A percentile compares a stretch with the other conserved stretches of the same genome.
Evolutionary conservation across 2,329 filamentous ascomycete species (phyloP).

Genomic region (Truncatella angustata): DNA sequence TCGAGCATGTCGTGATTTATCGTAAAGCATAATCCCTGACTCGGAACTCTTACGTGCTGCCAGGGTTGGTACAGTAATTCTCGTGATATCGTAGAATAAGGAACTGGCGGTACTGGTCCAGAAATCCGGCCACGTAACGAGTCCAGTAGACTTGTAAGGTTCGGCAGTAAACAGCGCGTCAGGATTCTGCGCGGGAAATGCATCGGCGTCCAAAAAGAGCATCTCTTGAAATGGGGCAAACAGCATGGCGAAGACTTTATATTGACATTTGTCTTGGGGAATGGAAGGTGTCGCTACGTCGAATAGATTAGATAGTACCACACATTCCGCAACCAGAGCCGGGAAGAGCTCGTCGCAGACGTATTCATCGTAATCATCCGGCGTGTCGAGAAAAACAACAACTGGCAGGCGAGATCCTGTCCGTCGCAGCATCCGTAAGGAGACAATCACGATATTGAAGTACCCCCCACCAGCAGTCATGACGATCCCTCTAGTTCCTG

Average conservation of each 20-base stretch:
- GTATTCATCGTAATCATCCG: slow-evolving; percentile 25
- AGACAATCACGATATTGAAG: slow-evolving; percentile 47
- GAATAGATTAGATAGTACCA: slow-evolving; percentile 28
- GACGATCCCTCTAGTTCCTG: slow-evolving; percentile 43
- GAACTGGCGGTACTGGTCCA: slow-evolving; percentile 42
- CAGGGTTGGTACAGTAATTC: slow-evolving; percentile 27
- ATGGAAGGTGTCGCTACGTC: slow-evolving; percentile 16
- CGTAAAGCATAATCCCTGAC: slow-evolving; percentile 46
- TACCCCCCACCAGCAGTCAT: slow-evolving; percentile 46
- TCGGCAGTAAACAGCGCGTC: slow-evolving; percentile 46
- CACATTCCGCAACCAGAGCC: slow-evolving; percentile 29
- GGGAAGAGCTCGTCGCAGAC: slow-evolving; percentile 30
- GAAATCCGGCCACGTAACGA: slow-evolving; percentile 58
- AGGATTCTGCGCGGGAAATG: slow-evolving; percentile 42
- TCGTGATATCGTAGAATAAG: slow-evolving; percentile 42
- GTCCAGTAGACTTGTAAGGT: slow-evolving; percentile 48
- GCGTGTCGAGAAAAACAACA: slow-evolving; percentile 33
- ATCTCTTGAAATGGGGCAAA: slow-evolving; percentile 59
- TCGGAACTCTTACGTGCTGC: slow-evolving; percentile 38
- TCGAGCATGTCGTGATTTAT: slow-evolving; percentile 44
- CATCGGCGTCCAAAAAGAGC: slow-evolving; percentile 58
- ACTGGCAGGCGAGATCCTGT: slow-evolving; percentile 49
- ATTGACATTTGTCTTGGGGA: slow-evolving; percentile 44
- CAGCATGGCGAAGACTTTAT: slow-evolving; percentile 55
- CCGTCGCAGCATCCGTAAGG: slow-evolving; percentile 50